A percentile compares a stretch with the other conserved stretches of the same genome.
Evolutionary conservation across 1,139 yeast genomes (phyloP).

Genomic region (Yamadazyma sp.): DNA sequence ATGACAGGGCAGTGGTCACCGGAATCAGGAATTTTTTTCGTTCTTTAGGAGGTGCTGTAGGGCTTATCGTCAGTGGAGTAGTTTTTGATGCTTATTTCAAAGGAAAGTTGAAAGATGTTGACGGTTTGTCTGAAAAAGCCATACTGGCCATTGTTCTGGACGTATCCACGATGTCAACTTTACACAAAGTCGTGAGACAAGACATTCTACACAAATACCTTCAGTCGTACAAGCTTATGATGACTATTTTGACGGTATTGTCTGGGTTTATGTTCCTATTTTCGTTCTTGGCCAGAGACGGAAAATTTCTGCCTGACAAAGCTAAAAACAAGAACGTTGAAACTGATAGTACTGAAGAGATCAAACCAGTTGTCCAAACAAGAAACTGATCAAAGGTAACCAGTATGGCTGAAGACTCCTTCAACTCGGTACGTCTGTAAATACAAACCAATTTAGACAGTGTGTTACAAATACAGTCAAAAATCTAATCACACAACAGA

Average conservation of each 20-base stretch:
- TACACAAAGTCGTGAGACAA: neutral
- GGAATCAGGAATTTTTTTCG: conserved; percentile 53
- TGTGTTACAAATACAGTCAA: too few species aligned
- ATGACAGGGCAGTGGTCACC: conserved; percentile 55
- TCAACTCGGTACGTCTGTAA: too few species aligned
- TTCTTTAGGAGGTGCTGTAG: conserved; percentile 55
- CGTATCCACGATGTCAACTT: neutral
- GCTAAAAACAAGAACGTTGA: neutral
- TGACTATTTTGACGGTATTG: conserved; percentile 12
- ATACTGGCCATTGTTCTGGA: neutral
- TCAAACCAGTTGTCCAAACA: too few species aligned
- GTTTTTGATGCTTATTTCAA: conserved; percentile 10
- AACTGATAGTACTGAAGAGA: neutral
- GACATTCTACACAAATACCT: conserved; percentile 6
- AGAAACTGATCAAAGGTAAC: too few species aligned
- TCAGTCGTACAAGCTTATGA: conserved; percentile 8
- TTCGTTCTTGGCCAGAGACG: conserved; percentile 13
- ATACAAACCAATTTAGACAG: too few species aligned
- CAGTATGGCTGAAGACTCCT: too few species aligned
- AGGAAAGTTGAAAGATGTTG: conserved; percentile 1
- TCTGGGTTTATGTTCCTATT: conserved; percentile 15
- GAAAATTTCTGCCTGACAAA: conserved; percentile 4
- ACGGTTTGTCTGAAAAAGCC: neutral
- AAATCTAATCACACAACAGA: too few species aligned
- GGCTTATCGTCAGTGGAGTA: conserved; percentile 40